Base-by-base conservation (phyloP, 1,284 basidiomycete species). In the Rhizoctonia solani region DNA sequence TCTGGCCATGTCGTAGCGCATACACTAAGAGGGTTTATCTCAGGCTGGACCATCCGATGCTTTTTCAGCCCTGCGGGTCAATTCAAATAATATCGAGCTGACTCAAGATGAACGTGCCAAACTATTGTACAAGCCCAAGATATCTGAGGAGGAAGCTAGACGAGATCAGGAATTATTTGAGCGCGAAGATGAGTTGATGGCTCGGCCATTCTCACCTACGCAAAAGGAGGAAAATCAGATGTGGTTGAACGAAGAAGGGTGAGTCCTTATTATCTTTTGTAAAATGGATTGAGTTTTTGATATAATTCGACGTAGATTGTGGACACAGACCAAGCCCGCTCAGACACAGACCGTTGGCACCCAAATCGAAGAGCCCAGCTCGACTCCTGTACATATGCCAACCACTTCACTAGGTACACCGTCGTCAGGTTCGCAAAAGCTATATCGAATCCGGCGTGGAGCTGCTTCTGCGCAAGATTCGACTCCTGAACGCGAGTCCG, bases 171-270 rank as follows among this genome's bases (percentile, higher is more conserved):
- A 59, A 13, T 19, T 59, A 16, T 47, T 59, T 23, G 56, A 59
- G 56, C 56, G 56, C 29, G 56, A 59, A 9, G 56, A 44, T 13
- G 56, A 59, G 56, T 23, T 59, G 3, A 59, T 59, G 56, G 56
- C 44, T 4, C 56, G 49, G 39, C 56, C 56, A 25, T 59, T 59
- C 21, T 59, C 56, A 14, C 56, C 56, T 29, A 59, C 56, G 11
- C 56, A 59, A 23, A 41, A 42, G 9, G 32, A 59, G 30, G 56
- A 21, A 8, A 59, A 25, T 6, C 56, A 59, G 19, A 19, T 21
- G 27, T 59, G 56, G 56, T 29, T 59, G 3, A 59, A 59, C 19
- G 56, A 59, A 19, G 25, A 44, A 34, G 56, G 56, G 56, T 59
- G 25, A 47, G 56, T 49, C n/a, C 4, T 13, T 19, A 4, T 19